phyloP scores from a whole-genome alignment of 768 basidiomycete species.

The Termitomyces heimii region DNA sequence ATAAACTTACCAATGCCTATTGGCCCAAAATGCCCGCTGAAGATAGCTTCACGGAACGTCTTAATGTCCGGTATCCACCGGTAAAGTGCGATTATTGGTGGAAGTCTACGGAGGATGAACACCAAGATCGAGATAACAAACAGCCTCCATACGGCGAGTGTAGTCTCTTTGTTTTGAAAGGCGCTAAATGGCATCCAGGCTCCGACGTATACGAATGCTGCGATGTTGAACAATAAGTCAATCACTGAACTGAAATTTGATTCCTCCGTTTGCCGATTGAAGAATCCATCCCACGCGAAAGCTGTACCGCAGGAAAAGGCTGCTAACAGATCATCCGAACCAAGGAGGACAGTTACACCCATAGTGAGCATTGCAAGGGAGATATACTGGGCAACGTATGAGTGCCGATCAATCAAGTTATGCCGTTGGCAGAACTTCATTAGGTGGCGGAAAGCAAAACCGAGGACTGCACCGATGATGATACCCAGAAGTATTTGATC shows the following conservation, averaged over 20 bases:
- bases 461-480: constrained; percentile 68
- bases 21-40: constrained; percentile 94
- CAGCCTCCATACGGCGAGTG: constrained; percentile 79
- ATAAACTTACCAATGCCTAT: constrained; percentile 60
- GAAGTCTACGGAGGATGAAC: constrained; percentile 78
- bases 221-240: constrained; percentile 92
- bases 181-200: constrained; percentile 94
- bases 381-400: constrained; percentile 89
- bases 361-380: constrained; percentile 80
- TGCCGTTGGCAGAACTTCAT: constrained; percentile 91
- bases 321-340: constrained; percentile 90
- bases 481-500: constrained; percentile 78
- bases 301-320: constrained; percentile 94
- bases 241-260: constrained; percentile 94
- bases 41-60: constrained; percentile 88
- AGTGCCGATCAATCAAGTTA: constrained; percentile 88
- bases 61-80: constrained; percentile 96
- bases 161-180: constrained; percentile 61
- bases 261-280: constrained; percentile 91
- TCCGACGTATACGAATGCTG: constrained; percentile 93
- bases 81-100: constrained; percentile 79
- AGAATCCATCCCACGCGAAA: constrained; percentile 96
- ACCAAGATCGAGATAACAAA: constrained; percentile 78
- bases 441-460: constrained; percentile 76
- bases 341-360: constrained; percentile 79